Evolutionary conservation across 768 basidiomycete species (phyloP), one percentile per base, ranked within the genome.

Genomic region (Collybia mongolica): DNA sequence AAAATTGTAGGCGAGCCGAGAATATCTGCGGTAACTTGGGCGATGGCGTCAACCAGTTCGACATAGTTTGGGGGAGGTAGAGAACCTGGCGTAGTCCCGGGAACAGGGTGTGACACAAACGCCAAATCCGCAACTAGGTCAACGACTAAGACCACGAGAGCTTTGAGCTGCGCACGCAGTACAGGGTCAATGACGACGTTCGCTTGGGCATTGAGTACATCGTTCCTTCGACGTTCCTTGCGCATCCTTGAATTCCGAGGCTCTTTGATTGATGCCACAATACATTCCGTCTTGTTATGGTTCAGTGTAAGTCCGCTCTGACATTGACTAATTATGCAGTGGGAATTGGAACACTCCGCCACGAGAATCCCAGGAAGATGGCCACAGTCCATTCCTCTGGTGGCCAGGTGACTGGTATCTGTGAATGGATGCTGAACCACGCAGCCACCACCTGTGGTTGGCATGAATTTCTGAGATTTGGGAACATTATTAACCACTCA

Each of bases 401-500:
- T 17, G 35, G 46, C 38, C 32, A 52, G 19, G 19, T 53, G 29
- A 3, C 58, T 41, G 0, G 43, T 39, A 22, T 64, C 63, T n/a
- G 44, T 42, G 44, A 70, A 74, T 17, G 68, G 66, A 54, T 71
- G 69, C 22, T 62, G 66, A 19, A 60, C 53, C 20, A 69, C 52
- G 44, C 74, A 76, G n/a, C 73, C 74, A 39, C 74, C 74, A 46
- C 73, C 73, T 75, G 40, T 15, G 14, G n/a, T 32, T 9, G 9
- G 6, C 20, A 12, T 43, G 11, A 48, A 18, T 41, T 45, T 19
- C 14, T 29, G 18, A 26, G 24, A 22, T 22, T 18, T 18, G 15
- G 18, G 12, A 24, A 5, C 23, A 45, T 19, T 6, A 7, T 32
- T 6, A 7, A 17, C 2, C 26, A 66, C 74, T 7, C 61, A 75